These are phyloP conservation scores for Eucalyptus pauciflora DNA, from an alignment of 345 rosid genomes.

Conservation along the genomic window DNA sequence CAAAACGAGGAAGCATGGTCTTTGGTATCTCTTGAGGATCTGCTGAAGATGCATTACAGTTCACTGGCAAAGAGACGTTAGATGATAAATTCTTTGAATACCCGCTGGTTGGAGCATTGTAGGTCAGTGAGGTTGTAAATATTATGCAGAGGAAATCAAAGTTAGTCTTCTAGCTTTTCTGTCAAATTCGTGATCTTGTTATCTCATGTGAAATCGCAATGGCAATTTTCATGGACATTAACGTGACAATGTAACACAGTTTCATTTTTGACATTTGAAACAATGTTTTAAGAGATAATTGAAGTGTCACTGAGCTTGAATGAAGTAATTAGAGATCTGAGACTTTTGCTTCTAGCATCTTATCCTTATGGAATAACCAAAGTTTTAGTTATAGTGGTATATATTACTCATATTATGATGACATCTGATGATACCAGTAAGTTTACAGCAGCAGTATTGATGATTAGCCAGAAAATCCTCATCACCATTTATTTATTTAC, in stretches of 20 bases:
- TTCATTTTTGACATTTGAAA: background rate
- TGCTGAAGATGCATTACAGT: slow-evolving; percentile 63
- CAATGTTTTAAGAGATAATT: background rate
- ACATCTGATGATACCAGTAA: background rate
- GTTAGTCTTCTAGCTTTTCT: background rate
- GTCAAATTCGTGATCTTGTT: background rate
- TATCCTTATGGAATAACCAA: background rate
- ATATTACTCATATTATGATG: background rate
- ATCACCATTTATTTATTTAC: background rate
- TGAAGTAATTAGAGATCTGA: background rate
- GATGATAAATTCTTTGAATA: slow-evolving; percentile 2
- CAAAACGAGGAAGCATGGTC: slow-evolving; percentile 67
- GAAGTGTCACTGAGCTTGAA: background rate
- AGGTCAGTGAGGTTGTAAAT: background rate
- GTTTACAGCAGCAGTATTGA: background rate
- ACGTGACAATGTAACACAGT: background rate
- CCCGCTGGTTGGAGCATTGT: background rate
- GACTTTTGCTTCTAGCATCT: background rate
- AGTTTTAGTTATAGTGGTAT: background rate
- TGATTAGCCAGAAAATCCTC: background rate
- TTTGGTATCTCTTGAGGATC: slow-evolving; percentile 53
- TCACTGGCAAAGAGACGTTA: slow-evolving; percentile 30
- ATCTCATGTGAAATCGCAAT: background rate
- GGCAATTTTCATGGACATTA: background rate
- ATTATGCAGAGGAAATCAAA: background rate